A percentile compares a stretch with the other conserved stretches of the same genome.
Evolutionary conservation across 805 yeast genomes (phyloP).

Genomic region (Debaryomyces castellii): DNA sequence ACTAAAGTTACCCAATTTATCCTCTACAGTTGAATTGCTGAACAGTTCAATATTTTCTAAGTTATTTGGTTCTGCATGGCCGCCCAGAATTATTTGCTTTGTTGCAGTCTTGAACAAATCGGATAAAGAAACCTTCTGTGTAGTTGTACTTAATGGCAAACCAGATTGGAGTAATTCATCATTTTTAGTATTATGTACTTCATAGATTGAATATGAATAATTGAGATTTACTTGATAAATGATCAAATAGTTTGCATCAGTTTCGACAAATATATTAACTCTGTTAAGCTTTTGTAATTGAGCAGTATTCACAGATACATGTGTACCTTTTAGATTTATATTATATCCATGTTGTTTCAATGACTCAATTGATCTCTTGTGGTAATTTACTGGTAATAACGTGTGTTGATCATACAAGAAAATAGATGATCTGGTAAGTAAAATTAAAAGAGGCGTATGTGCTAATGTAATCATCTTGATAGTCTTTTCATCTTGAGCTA

Average conservation of each 20-base stretch:
- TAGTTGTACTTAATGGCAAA: constrained; percentile 29
- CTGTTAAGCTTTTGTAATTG: constrained; percentile 25
- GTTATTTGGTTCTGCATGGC: constrained; percentile 14
- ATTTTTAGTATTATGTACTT: constrained; percentile 23
- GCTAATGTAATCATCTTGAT: constrained; percentile 21
- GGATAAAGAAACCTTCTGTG: constrained; percentile 25
- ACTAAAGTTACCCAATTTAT: constrained; percentile 25
- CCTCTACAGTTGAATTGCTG: constrained; percentile 27
- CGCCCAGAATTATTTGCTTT: constrained; percentile 29
- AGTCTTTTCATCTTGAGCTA: constrained; percentile 18
- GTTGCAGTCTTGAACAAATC: constrained; percentile 32
- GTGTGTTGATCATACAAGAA: constrained; percentile 30
- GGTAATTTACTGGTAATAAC: constrained; percentile 45
- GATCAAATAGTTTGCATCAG: constrained; percentile 38
- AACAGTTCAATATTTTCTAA: constrained; percentile 37
- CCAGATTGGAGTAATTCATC: constrained; percentile 34
- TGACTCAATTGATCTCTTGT: constrained; percentile 44
- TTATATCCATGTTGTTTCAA: constrained; percentile 49
- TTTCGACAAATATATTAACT: constrained; percentile 38
- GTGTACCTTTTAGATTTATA: constrained; percentile 36
- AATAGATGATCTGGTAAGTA: constrained; percentile 30
- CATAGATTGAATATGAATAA: constrained; percentile 32
- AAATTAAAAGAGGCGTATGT: constrained; percentile 26
- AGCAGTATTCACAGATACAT: constrained; percentile 34
- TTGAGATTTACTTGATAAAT: constrained; percentile 39